Evolutionary conservation across 2,329 filamentous ascomycete genomes (phyloP).

Genomic region (Xylaria sp.): DNA sequence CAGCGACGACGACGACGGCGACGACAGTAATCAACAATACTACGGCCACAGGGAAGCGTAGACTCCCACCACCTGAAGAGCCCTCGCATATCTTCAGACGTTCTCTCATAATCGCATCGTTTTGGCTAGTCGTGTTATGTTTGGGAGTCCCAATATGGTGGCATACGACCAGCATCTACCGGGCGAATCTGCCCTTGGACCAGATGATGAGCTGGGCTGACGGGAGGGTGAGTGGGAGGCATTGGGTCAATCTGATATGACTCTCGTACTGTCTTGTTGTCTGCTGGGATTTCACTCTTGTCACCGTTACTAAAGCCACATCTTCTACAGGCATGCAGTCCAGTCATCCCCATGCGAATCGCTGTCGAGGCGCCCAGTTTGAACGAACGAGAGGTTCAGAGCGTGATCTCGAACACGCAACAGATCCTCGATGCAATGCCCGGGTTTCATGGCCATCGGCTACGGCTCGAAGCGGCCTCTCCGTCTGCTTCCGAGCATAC

Average conservation of each 20-base stretch:
- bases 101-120: slow-evolving; percentile 72
- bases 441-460: slow-evolving; percentile 77
- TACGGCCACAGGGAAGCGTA: slow-evolving; percentile 23
- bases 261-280: not conserved
- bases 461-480: slow-evolving; percentile 63
- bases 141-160: slow-evolving; percentile 94
- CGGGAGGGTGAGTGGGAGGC: slow-evolving; percentile 59
- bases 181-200: slow-evolving; percentile 74
- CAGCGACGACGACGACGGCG: not conserved
- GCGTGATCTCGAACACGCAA: slow-evolving; percentile 75
- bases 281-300: not conserved
- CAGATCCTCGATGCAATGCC: slow-evolving; percentile 81
- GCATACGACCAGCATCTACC: slow-evolving; percentile 87
- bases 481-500: slow-evolving; percentile 32
- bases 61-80: slow-evolving; percentile 71
- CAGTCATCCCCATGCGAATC: slow-evolving; percentile 82
- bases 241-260: not conserved
- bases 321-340: slow-evolving; percentile 65
- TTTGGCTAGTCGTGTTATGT: slow-evolving; percentile 80
- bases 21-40: not conserved
- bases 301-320: not conserved
- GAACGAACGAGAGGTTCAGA: slow-evolving; percentile 61
- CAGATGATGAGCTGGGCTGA: slow-evolving; percentile 90
- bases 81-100: slow-evolving; percentile 63
- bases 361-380: slow-evolving; percentile 66